Evolutionary conservation across 1,284 basidiomycete genomes (phyloP), one percentile per base, ranked within the genome.

Genomic region (Heterobasidion parviporum): DNA sequence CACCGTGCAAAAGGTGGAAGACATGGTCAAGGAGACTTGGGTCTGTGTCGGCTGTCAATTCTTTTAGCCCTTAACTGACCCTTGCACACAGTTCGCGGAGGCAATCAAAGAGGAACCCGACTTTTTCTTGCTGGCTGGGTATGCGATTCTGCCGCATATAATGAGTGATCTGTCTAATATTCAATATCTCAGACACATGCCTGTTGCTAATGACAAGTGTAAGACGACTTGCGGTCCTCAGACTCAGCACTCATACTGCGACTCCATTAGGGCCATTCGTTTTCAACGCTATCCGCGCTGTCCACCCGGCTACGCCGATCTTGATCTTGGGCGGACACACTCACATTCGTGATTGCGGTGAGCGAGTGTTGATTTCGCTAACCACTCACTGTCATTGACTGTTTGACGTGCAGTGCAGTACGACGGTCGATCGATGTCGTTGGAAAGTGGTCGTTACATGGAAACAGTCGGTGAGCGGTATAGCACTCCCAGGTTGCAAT

Each of bases 381-480:
- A n/a, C 15, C 44, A n/a, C 15, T 6, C 1, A 46, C 16, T n/a
- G 14, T 38, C 14, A 41, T 52, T 3, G 9, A 35, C 33, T 34
- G 7, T 44, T 16, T 6, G 26, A 26, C 26, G 26, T 49, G 15
- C 35, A 75, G 80, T 78, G 26, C 80, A 83, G 67, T 69, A 78
- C 33, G 85, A 87, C 64, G 77, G 78, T 6, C 78, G 83, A 16
- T 80, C 82, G 0, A 86, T 90, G 76, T 76, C 82, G 1, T 70
- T 94, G 41, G 88, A 91, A 62, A 90, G 88, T 54, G 92, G 92
- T 49, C 76, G 89, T 26, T 94, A 92, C 68, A 87, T 94, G 83
- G 92, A 94, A 71, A 93, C 92, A 6, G 75, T 94, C 56, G 89
- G 89, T 74, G 26, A 26, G 26, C 66, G 61, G 74, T 63, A 14